Percentiles rank a stretch among this genome's conserved stretches.
Evolutionary conservation across 495 filamentous ascomycete genomes (phyloP).

Genomic region (Trichocladium antarcticum): DNA sequence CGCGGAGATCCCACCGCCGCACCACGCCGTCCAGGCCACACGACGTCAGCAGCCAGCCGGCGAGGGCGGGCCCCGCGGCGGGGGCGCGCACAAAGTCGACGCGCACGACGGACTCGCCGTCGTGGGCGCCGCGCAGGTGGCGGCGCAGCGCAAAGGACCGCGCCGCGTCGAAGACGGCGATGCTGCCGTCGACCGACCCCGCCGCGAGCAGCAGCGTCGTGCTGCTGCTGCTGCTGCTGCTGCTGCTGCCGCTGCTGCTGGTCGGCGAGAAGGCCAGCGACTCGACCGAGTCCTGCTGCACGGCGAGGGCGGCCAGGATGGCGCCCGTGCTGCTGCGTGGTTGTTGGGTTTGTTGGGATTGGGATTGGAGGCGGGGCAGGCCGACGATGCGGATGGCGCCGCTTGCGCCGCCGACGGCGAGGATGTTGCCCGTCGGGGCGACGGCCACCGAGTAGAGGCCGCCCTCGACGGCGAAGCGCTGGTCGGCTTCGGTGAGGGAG

Average conservation of each 20-base stretch:
- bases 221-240: no score
- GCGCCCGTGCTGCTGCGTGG: no score
- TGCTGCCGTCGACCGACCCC: constrained; percentile 80
- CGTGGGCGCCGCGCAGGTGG: constrained; percentile 70
- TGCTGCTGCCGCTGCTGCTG: constrained; percentile 20
- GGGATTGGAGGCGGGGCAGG: constrained; percentile 62
- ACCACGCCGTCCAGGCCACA: constrained; percentile 85
- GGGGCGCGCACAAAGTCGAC: constrained; percentile 66
- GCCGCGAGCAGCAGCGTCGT: constrained; percentile 68
- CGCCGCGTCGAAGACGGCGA: constrained; percentile 76
- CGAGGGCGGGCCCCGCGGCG: constrained; percentile 18
- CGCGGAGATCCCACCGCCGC: constrained; percentile 74
- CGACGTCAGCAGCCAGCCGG: constrained; percentile 56
- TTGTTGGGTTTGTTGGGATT: constrained; percentile 30
- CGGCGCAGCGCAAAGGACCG: constrained; percentile 71
- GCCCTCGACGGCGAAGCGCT: constrained; percentile 83
- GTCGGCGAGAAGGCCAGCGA: constrained; percentile 65
- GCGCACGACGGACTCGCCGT: constrained; percentile 76
- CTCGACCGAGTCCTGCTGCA: constrained; percentile 63
- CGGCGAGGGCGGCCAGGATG: constrained; percentile 57
- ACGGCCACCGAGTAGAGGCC: constrained; percentile 80
- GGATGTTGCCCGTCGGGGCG: constrained; percentile 62
- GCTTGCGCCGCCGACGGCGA: constrained; percentile 77
- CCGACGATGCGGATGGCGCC: constrained; percentile 76
- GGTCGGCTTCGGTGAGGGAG: constrained; percentile 67